Evolutionary conservation across 441 rosid species (phyloP), one percentile per base, ranked within the genome.

Genomic region (Eutrema salsugineum): DNA sequence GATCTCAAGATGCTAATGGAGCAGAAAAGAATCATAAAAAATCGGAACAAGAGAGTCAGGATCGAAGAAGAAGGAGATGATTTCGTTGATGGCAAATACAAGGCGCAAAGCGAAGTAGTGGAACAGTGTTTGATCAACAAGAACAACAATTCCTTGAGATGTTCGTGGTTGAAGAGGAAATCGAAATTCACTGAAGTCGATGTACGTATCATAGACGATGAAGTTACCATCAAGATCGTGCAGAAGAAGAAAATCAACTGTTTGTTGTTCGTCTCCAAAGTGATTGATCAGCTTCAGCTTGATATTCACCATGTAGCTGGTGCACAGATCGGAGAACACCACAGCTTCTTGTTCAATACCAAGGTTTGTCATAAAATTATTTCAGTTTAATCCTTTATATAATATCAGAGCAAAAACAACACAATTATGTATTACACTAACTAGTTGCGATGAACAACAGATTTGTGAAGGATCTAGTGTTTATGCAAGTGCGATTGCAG

Each of bases 231-330:
- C 78, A 90, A 90, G 72, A 80, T 88, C 1, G 81, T 90, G n/a
- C 96, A 88, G 72, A 78, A 86, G 72, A 92, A 90, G 87, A 91
- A 83, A 74, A 82, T 82, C 70, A 85, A 88, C 33, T 86, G 94
- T 75, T 74, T 92, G 83, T 63, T 90, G 59, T 78, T 68, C 63
- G 90, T 86, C 1, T 86, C 94, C 53, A 88, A 80, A 83, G 88
- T 86, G 22, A 84, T 92, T 36, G 93, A 88, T 15, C 91, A 88
- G 60, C 91, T 92, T 69, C 86, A 80, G 68, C 78, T 91, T 70
- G 96, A 92, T 77, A 89, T 90, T 49, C 91, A 88, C 74, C 88
- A 90, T 76, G 84, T 87, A 33, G 93, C 93, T 11, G 93, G 97
- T 32, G 97, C 91, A 54, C 88, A 86, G 30, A 79, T 90, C 15